phyloP scores from a whole-genome alignment of 768 basidiomycete species.

The Phylloporus rhodoxanthus region DNA sequence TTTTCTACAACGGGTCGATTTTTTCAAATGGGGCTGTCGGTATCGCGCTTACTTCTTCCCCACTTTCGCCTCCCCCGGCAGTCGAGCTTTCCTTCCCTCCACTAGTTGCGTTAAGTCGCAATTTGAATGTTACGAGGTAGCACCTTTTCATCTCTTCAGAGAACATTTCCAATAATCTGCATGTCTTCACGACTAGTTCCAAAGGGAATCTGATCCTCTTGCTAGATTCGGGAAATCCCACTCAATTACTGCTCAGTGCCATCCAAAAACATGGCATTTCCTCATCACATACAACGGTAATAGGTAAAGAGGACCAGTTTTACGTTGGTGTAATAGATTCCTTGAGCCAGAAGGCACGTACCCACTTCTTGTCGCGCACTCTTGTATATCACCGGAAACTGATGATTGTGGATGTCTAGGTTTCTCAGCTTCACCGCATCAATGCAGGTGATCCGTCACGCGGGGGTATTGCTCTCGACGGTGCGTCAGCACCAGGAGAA shows the following conservation, averaged over 20 bases:
- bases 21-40: conserved; percentile 67
- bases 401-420: conserved; percentile 33
- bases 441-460: conserved; percentile 68
- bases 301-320: conserved; percentile 53
- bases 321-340: conserved; percentile 42
- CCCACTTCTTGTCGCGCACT: neutral
- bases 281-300: conserved; percentile 13
- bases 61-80: conserved; percentile 6
- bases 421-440: conserved; percentile 48
- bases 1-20: conserved; percentile 53
- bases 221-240: conserved; percentile 54
- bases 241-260: conserved; percentile 50
- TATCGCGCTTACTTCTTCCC: conserved; percentile 38
- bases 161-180: neutral
- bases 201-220: conserved; percentile 70
- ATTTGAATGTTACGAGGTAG: conserved; percentile 52
- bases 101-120: conserved; percentile 37
- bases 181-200: conserved; percentile 30
- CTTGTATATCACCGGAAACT: neutral
- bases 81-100: conserved; percentile 33
- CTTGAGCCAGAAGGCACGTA: conserved; percentile 12
- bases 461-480: conserved; percentile 58
- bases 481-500: conserved; percentile 42
- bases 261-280: conserved; percentile 38
- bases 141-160: neutral